A percentile compares a stretch with the other conserved stretches of the same genome.
These are phyloP conservation scores for Trichoderma simmonsii DNA, from an alignment of 2,329 filamentous ascomycete genomes.

Conservation along the genomic window DNA sequence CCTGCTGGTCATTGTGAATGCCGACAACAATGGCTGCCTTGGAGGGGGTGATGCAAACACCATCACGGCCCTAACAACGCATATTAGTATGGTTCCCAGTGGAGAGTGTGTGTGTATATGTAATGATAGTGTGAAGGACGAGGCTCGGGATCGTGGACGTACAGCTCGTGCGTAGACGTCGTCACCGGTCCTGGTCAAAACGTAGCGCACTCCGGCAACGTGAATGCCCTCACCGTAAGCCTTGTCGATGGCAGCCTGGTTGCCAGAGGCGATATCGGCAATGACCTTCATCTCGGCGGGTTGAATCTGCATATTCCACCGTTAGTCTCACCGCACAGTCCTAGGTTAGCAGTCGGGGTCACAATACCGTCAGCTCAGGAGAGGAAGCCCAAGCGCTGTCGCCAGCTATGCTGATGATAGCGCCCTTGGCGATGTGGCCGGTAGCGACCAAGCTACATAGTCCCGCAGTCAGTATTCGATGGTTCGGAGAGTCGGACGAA, in stretches of 20 bases:
- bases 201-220: constrained; percentile 73
- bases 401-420: constrained; percentile 77
- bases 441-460: constrained; percentile 69
- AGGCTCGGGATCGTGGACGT: constrained; percentile 28
- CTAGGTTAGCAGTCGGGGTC: too few relatives aligned
- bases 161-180: constrained; percentile 87
- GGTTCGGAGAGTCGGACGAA: background rate
- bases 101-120: background rate
- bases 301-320: constrained; percentile 30
- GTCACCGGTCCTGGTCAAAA: constrained; percentile 72
- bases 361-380: constrained; percentile 66
- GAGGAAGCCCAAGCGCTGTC: constrained; percentile 77
- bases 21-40: constrained; percentile 83
- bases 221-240: constrained; percentile 71
- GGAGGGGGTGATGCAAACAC: constrained; percentile 81
- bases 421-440: constrained; percentile 77
- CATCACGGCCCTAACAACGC: constrained; percentile 63
- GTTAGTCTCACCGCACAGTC: background rate
- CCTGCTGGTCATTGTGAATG: constrained; percentile 71
- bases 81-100: constrained; percentile 4
- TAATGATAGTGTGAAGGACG: background rate
- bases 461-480: constrained; percentile 22
- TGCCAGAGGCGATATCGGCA: constrained; percentile 48
- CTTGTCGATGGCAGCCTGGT: constrained; percentile 54
- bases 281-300: constrained; percentile 59